A percentile compares a stretch with the other conserved stretches of the same genome.
phyloP scores from a whole-genome alignment of 805 yeast genomes.

The Cephaloascus fragrans region DNA sequence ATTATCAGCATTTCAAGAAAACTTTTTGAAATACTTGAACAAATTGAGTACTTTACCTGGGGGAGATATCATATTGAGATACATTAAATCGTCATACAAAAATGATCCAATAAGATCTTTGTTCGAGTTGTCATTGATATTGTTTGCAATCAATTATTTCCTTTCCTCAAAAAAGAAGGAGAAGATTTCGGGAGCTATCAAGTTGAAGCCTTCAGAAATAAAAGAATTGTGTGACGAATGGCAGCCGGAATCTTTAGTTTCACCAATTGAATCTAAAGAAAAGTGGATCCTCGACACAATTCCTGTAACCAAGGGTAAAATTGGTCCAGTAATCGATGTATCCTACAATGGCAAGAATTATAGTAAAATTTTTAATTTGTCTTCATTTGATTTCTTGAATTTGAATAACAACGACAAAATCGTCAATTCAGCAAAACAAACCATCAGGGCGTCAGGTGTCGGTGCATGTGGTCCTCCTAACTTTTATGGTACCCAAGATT shows the following conservation, averaged over 20 bases:
- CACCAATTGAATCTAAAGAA: constrained; percentile 39
- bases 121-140: constrained; percentile 63
- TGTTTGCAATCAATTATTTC: constrained; percentile 81
- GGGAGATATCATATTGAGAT: constrained; percentile 50
- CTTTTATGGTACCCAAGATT: constrained; percentile 92
- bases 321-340: constrained; percentile 26
- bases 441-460: constrained; percentile 71
- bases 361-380: constrained; percentile 47
- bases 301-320: constrained; percentile 54
- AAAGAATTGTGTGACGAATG: constrained; percentile 84
- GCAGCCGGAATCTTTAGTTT: constrained; percentile 81
- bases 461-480: constrained; percentile 99
- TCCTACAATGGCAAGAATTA: constrained; percentile 11
- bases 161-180: constrained; percentile 68
- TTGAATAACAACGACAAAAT: constrained; percentile 41
- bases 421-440: constrained; percentile 40
- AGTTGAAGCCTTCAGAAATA: constrained; percentile 51
- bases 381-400: constrained; percentile 64
- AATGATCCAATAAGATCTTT: constrained; percentile 89
- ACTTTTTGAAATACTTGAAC: constrained; percentile 24
- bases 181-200: constrained; percentile 61
- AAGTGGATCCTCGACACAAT: constrained; percentile 52
- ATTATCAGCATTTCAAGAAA: constrained; percentile 15
- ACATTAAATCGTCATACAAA: constrained; percentile 79
- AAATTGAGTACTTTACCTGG: constrained; percentile 39